These are phyloP conservation scores for Lepidium africanum DNA, from an alignment of 345 rosid species.

Conservation along the genomic window DNA sequence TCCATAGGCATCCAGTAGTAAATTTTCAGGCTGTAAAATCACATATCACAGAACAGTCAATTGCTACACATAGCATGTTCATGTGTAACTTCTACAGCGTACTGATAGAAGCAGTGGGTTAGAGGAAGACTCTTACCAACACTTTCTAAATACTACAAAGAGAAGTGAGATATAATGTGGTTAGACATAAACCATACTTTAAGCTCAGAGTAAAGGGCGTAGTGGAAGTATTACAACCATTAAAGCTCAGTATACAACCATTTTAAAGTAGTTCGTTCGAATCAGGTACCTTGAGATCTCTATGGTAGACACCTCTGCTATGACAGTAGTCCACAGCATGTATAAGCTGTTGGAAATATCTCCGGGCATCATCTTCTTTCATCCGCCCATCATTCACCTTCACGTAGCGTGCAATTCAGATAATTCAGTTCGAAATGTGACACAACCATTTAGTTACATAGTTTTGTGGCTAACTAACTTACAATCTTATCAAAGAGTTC, in stretches of 20 bases:
- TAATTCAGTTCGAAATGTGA: not conserved
- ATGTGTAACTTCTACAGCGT: not conserved
- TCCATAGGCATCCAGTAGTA: constrained; percentile 75
- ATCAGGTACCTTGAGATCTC: constrained; percentile 75
- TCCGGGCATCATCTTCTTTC: constrained; percentile 83
- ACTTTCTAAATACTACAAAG: too few relatives aligned
- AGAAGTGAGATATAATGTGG: not conserved
- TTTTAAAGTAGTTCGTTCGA: not conserved
- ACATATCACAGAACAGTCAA: not conserved
- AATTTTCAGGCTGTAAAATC: constrained; percentile 75
- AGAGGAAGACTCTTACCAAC: not conserved
- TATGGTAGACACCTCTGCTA: constrained; percentile 95
- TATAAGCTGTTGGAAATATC: constrained; percentile 94
- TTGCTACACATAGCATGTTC: not conserved
- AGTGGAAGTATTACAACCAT: not conserved
- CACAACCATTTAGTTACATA: not conserved
- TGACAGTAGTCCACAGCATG: constrained; percentile 95
- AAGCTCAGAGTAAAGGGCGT: not conserved
- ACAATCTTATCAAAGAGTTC: constrained; percentile 81
- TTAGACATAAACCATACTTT: not conserved
- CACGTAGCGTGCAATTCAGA: not conserved
- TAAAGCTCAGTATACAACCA: not conserved
- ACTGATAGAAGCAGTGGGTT: not conserved
- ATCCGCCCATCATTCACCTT: constrained; percentile 91
- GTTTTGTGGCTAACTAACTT: constrained; percentile 17